Evolutionary conservation across 805 yeast species (phyloP), one percentile per base, ranked within the genome.

Genomic region (Ogataea paradorogensis): DNA sequence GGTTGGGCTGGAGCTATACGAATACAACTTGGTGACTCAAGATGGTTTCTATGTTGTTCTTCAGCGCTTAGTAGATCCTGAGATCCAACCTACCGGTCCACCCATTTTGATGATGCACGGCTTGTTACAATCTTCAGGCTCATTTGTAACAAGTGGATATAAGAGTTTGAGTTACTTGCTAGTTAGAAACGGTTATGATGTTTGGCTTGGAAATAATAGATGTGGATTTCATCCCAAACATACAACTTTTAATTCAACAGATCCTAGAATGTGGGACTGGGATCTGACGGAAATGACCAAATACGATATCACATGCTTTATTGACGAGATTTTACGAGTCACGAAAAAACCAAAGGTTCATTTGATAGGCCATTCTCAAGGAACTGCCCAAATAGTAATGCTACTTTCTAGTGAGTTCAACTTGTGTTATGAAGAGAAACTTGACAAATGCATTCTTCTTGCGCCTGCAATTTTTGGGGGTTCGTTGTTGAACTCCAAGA

Each of bases 401-500:
- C 76, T 88, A 33, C 65, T 93, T 25, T 73, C 83, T 13, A 65
- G 67, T 37, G 73, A 72, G 27, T 58, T 59, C 30, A 77, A 78
- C 33, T 20, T 52, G 15, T 33, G 38, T 0, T 54, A 53, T 27
- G 44, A 51, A 18, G 62, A 66, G 4, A 80, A 78, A 46, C 60
- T 91, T 14, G 81, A 80, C 39, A 71, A 75, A 38, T 86, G 87
- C 54, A 69, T 86, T 21, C 86, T 91, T 0, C 63, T 91, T 38
- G 85, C 97, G 0, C 98, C 99, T 0, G 98, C 98, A 0, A 81
- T 89, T 2, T 93, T 78, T 56, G 95, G 95, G 0, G 98, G 98
- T 0, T 69, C 78, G 1, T 62, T 89, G 31, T 67, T 91, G 21
- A 76, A 84, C 50, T 76, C 74, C 18, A 74, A 82, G 35, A 29